A percentile compares a stretch with the other conserved stretches of the same genome.
Conservation (phyloP, 371 early-diverging fungal genomes). For the Batrachochytrium dendrobatidis region DNA sequence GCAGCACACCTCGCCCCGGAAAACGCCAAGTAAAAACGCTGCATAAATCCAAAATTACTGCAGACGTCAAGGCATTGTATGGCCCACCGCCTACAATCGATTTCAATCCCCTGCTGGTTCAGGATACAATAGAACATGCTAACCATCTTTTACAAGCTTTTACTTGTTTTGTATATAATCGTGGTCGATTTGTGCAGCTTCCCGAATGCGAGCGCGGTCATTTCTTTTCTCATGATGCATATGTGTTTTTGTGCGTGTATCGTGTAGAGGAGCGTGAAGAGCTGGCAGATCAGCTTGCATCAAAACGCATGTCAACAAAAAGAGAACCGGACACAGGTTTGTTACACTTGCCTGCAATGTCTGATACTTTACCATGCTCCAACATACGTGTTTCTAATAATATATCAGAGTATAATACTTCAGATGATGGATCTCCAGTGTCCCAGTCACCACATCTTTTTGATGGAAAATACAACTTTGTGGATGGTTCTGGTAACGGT, state of each 20-base stretch:
- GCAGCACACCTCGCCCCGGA: too few species aligned
- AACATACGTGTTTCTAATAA: too few species aligned
- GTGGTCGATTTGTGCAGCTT: conserved; percentile 34
- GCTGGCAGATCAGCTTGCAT: not conserved
- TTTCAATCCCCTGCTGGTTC: conserved; percentile 6
- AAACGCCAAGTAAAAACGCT: too few species aligned
- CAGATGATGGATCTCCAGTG: too few species aligned
- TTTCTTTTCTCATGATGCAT: conserved; percentile 37
- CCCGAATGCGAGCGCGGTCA: conserved; percentile 33
- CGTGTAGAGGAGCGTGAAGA: conserved; percentile 20
- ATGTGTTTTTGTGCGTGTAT: conserved; percentile 43
- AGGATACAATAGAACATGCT: conserved; percentile 21
- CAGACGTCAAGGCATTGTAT: conserved; percentile 39
- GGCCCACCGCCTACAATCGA: conserved; percentile 14
- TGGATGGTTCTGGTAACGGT: too few species aligned
- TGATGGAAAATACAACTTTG: too few species aligned
- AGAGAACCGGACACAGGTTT: conserved; percentile 5
- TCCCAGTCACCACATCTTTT: too few species aligned
- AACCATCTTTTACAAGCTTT: conserved; percentile 23
- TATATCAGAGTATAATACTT: too few species aligned
- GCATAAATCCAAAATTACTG: conserved; percentile 12
- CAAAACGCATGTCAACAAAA: not conserved
- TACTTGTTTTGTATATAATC: conserved; percentile 26
- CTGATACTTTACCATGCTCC: too few species aligned
- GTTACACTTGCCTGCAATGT: not conserved